Base-by-base conservation (phyloP, 352 stramenopile species). In the Thalassiosira livingstoniorum region DNA sequence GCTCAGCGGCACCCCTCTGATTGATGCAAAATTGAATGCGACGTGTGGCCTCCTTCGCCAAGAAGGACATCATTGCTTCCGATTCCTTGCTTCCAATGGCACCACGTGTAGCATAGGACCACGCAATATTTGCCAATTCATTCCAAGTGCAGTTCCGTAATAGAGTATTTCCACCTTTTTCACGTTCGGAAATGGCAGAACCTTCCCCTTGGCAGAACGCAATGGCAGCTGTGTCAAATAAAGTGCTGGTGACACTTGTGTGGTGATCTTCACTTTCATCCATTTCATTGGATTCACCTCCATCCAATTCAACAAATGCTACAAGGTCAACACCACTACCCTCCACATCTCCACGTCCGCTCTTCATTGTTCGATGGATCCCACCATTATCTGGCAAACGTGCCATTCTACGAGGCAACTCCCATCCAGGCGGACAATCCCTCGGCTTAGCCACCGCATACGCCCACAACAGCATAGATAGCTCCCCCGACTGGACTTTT, bases 81-180 rank as follows among this genome's bases (percentile, higher is more conserved):
- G 82, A 83, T 61, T 85, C 29, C 23, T 42, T 45, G n/a, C 75
- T 87, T 34, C 47, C 71, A 61, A 75, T 90, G 18, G 83, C 65
- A 51, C 88, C 90, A 61, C 88, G 78, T 23, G 70, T 86, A 15
- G 88, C 88, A 82, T 86, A 94, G 13, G 90, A 90, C 90, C 90
- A 94, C n/a, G 82, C 90, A 54, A 92, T 63, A 69, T 87, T 94
- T 10, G 90, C 87, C 15, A 94, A 58, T 71, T 94, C 88, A 51
- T 76, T 91, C 88, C 88, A 93, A 4, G 83, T 76, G 73, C 85
- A 94, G 31, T 68, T 51, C 69, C 73, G 31, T 37, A 89, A 63
- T 18, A 82, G 32, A 10, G 77, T 71, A 15, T n/a, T 63, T 43
- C 23, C 45, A n/a, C 34, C 63, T 42, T 73, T 47, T 10, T 63